Base-by-base conservation (phyloP, 495 filamentous ascomycete genomes). In the Paragyromitra xinjiangensis region DNA sequence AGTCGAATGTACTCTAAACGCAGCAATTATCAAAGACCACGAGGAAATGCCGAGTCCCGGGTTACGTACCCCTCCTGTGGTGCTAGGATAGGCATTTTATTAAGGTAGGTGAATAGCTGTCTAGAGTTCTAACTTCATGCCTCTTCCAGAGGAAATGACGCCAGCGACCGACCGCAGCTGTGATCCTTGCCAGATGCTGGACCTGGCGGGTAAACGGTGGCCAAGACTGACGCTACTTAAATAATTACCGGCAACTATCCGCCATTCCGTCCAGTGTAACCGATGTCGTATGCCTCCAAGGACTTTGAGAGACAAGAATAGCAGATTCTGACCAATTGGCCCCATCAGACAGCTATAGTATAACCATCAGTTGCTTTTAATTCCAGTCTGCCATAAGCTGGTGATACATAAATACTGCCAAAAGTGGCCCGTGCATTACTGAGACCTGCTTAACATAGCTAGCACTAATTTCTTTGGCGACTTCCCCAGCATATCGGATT, bases 11-110 rank as follows among this genome's bases (percentile, higher is more conserved):
- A 44, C 69, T 56, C 51, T 51, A 67, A 67, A 59, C 39, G 11
- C 69, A 56, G 61, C 61, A 61, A 50, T 48, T 71, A 64, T 64
- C 59, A 64, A 64, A 55, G 22, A 69, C 68, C 73, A 71, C 50
- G 12, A 65, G 39, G 24, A 16, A 72, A 24, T 77, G 69, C 74
- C 74, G 68, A 77, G 69, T 77, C 74, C 69, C 74, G 74, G 48
- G 62, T 73, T 73, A 66, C 74, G 73, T 66, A 77, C 69, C 45
- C 58, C 44, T 64, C 12, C 40, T 73, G 40, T 22, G 26, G 16
- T 24, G 29, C 50, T 48, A 8, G 34, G 48, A 42, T 58, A 58
- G 44, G 22, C 66, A 65, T 42, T 62, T 2, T 34, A 29, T 34
- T 34, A 34, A 34, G 29, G 29, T 48, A 16, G 44, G 44, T 48